Conservation (phyloP, 306 rosid genomes). For the Citrullus colocynthis region DNA sequence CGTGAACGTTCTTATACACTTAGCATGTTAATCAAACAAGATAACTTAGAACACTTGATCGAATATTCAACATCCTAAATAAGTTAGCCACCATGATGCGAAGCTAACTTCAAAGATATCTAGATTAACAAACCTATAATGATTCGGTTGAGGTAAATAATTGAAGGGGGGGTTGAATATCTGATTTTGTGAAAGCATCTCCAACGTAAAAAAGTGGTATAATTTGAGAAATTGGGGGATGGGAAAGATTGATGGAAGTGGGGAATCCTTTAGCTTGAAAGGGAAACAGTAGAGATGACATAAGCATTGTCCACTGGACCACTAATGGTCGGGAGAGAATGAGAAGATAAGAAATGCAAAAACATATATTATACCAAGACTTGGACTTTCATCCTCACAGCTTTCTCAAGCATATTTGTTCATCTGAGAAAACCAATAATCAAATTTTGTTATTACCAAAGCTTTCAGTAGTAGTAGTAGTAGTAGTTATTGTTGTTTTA, state of each 20-base stretch:
- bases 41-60: neutral
- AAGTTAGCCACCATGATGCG: neutral
- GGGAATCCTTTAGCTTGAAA: slow-evolving; percentile 69
- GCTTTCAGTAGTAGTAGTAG: neutral
- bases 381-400: slow-evolving; percentile 1
- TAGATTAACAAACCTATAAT: neutral
- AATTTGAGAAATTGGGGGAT: slow-evolving; percentile 2
- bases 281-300: slow-evolving; percentile 54
- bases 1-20: neutral
- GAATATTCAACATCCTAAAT: neutral
- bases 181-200: neutral
- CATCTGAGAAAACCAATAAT: neutral
- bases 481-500: neutral
- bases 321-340: slow-evolving; percentile 52
- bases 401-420: neutral
- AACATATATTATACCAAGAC: slow-evolving; percentile 15
- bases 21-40: neutral
- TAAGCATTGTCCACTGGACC: slow-evolving; percentile 51
- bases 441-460: neutral
- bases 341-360: slow-evolving; percentile 11
- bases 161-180: neutral
- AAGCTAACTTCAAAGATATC: neutral
- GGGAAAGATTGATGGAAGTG: slow-evolving; percentile 33
- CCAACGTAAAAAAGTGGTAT: neutral
- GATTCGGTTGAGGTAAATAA: neutral